phyloP scores from a whole-genome alignment of 345 rosid genomes.

The Aethionema arabicum region DNA sequence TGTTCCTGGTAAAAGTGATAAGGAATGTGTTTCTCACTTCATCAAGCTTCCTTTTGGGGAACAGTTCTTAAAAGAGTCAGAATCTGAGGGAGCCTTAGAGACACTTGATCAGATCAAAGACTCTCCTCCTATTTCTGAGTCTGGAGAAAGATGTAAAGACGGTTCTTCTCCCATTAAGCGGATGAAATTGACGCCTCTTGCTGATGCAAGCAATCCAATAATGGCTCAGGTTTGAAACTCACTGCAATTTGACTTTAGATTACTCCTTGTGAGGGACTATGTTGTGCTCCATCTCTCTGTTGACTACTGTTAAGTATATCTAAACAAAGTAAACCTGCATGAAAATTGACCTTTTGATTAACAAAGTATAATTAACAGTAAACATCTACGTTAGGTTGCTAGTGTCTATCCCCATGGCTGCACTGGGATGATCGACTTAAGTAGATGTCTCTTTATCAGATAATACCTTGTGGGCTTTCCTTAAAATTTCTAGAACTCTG shows the following conservation, averaged over 20 bases:
- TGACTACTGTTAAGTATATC: no score
- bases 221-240: constrained; percentile 77
- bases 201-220: constrained; percentile 97
- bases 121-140: constrained; percentile 36
- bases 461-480: neutral
- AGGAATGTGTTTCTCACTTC: constrained; percentile 77
- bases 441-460: constrained; percentile 3
- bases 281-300: no score
- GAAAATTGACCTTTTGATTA: neutral
- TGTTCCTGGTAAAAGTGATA: constrained; percentile 79
- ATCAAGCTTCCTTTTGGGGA: constrained; percentile 88
- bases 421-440: neutral
- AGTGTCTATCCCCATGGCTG: neutral
- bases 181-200: constrained; percentile 72
- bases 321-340: neutral
- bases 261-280: no score
- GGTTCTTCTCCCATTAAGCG: constrained; percentile 49
- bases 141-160: constrained; percentile 37
- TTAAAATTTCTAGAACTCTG: neutral
- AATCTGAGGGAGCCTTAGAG: constrained; percentile 45
- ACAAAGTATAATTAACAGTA: neutral
- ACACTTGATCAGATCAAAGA: constrained; percentile 38
- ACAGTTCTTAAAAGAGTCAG: constrained; percentile 49
- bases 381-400: neutral
- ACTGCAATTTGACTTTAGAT: neutral